phyloP scores from a whole-genome alignment of 805 yeast species.

The Yamadazyma sp. region DNA sequence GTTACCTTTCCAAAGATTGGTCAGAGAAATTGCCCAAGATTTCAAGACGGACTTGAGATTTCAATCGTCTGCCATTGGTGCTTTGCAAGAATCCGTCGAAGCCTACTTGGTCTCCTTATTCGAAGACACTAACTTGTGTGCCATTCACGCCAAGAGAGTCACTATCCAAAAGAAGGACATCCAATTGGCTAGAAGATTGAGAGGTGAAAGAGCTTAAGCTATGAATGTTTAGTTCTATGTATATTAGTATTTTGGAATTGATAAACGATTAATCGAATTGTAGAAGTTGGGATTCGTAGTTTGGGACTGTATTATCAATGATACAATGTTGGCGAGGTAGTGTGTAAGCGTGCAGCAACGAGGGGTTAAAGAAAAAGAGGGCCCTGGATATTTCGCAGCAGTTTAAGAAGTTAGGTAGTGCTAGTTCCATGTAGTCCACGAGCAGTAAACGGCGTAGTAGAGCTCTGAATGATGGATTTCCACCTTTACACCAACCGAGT shows the following conservation, averaged over 20 bases:
- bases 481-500: no score
- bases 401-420: no score
- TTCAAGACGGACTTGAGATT: slow-evolving; percentile 48
- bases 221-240: slow-evolving; percentile 10
- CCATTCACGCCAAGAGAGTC: slow-evolving; percentile 50
- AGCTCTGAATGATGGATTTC: no score
- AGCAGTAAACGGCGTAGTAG: no score
- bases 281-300: neutral
- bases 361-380: no score
- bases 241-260: slow-evolving; percentile 10
- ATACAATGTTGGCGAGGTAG: no score
- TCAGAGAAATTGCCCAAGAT: slow-evolving; percentile 48
- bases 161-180: slow-evolving; percentile 50
- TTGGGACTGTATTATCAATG: no score
- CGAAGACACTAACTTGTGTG: slow-evolving; percentile 50
- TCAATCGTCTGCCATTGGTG: slow-evolving; percentile 49
- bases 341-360: no score
- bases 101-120: slow-evolving; percentile 48
- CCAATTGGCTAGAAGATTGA: slow-evolving; percentile 49
- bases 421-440: no score
- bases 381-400: no score
- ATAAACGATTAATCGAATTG: slow-evolving; percentile 3
- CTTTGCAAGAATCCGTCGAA: slow-evolving; percentile 48
- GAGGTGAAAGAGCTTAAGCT: slow-evolving; percentile 46
- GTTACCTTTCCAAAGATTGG: slow-evolving; percentile 50